Evolutionary conservation across 345 rosid species (phyloP).

Genomic region (Camelina laxa): DNA sequence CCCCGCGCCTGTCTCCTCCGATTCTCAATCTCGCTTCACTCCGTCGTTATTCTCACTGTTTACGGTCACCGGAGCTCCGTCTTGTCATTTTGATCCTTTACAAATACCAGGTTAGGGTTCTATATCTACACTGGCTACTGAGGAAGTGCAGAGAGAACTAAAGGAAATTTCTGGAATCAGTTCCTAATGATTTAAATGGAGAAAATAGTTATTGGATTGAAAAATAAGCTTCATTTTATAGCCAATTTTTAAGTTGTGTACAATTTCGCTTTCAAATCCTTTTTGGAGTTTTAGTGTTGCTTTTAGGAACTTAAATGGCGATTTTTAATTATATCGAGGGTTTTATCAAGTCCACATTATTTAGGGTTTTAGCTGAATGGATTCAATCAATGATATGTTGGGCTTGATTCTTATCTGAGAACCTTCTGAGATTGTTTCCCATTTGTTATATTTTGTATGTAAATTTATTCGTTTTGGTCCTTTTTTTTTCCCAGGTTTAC

Average conservation of each 20-base stretch:
- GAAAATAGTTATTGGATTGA: background rate
- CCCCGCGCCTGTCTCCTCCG: conserved; percentile 38
- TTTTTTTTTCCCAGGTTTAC: conserved; percentile 23
- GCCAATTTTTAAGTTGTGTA: background rate
- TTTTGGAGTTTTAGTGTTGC: background rate
- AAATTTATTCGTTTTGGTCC: background rate
- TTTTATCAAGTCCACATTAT: conserved; percentile 1
- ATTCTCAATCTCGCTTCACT: conserved; percentile 5
- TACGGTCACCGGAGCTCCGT: background rate
- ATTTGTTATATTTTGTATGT: conserved; percentile 10
- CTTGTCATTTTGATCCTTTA: background rate
- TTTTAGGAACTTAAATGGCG: background rate
- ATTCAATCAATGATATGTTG: background rate
- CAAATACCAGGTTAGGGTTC: conserved; percentile 32
- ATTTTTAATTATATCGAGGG: background rate
- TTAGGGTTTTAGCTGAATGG: conserved; percentile 32
- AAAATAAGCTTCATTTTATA: background rate
- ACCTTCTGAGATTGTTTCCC: background rate
- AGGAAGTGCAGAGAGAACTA: conserved; percentile 14
- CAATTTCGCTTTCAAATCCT: conserved; percentile 9
- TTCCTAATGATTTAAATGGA: background rate
- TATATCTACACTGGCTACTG: conserved; percentile 16
- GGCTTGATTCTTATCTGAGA: conserved; percentile 1
- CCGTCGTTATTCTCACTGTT: conserved; percentile 15
- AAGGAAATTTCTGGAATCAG: conserved; percentile 7